phyloP scores from a whole-genome alignment of 441 rosid genomes.

The Gossypium schwendimanii region DNA sequence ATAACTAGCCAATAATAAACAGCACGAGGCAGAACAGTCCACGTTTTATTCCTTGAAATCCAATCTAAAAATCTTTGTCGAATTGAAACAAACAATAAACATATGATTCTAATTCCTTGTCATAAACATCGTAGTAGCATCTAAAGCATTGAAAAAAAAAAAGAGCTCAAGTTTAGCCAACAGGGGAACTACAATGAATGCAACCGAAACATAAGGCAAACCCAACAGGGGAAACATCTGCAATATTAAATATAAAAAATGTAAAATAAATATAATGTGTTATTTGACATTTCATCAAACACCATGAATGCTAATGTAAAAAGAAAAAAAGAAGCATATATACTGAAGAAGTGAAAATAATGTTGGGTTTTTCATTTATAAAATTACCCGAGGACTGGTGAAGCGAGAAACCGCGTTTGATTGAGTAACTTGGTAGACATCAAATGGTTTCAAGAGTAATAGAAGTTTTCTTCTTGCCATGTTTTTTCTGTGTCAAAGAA shows the following conservation, averaged over 20 bases:
- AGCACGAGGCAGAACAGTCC: not conserved
- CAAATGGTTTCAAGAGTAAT: constrained; percentile 69
- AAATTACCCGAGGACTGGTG: constrained; percentile 44
- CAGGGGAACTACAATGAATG: not conserved
- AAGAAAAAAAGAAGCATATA: not conserved
- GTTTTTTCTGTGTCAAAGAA: not conserved
- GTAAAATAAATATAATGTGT: not conserved
- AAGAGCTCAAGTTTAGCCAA: not conserved
- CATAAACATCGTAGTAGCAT: not conserved
- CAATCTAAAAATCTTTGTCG: not conserved
- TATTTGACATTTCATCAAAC: constrained; percentile 37
- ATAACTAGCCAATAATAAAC: not conserved
- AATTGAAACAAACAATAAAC: not conserved
- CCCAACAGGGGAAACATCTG: not conserved
- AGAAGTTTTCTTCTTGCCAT: constrained; percentile 69
- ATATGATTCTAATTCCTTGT: not conserved
- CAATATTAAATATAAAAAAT: not conserved
- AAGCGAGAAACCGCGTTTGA: constrained; percentile 26
- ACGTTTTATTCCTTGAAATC: not conserved
- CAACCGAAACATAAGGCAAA: not conserved
- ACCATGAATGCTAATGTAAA: constrained; percentile 9
- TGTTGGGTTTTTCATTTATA: not conserved
- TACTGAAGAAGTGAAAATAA: not conserved
- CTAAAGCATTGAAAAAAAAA: not conserved
- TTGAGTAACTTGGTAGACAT: constrained; percentile 42